These are phyloP conservation scores for Cyclospora cayetanensis DNA, from an alignment of 169 alveolate species.

Conservation along the genomic window DNA sequence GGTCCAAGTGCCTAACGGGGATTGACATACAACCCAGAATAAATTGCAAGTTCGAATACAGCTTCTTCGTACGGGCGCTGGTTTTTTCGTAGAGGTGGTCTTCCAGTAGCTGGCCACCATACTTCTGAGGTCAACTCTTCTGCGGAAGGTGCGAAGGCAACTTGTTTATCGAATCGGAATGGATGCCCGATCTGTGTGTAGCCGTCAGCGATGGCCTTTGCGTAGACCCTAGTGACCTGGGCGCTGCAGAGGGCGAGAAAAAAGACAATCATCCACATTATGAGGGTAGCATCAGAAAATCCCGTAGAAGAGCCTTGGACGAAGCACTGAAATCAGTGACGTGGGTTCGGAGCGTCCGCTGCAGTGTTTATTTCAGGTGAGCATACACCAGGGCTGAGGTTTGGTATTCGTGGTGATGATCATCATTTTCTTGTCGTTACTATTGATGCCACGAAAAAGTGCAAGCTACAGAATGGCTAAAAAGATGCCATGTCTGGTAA, in stretches of 20 bases:
- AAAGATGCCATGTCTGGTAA: too few species aligned
- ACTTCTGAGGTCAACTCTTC: constrained; percentile 22
- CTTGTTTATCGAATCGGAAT: constrained; percentile 57
- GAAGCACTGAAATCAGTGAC: constrained; percentile 60
- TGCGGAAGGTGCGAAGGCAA: constrained; percentile 1
- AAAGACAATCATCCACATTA: constrained; percentile 57
- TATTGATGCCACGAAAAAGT: too few species aligned
- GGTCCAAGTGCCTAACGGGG: constrained; percentile 26
- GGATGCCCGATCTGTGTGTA: constrained; percentile 70
- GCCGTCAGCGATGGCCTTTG: constrained; percentile 63
- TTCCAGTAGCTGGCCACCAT: constrained; percentile 72
- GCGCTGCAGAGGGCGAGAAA: constrained; percentile 17
- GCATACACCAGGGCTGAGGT: too few species aligned
- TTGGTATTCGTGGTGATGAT: too few species aligned
- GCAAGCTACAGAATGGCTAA: too few species aligned
- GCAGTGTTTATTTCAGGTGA: constrained; percentile 26
- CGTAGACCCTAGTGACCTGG: background rate
- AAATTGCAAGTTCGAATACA: background rate
- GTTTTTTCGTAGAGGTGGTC: constrained; percentile 54
- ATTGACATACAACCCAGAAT: background rate
- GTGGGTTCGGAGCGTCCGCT: background rate
- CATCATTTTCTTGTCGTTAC: too few species aligned
- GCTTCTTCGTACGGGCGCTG: constrained; percentile 31
- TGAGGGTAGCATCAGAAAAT: background rate
- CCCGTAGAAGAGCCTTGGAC: constrained; percentile 52